Evolutionary conservation across 305 asterid species (phyloP), one percentile per base, ranked within the genome.

Genomic region (Fraxinus paxiana): DNA sequence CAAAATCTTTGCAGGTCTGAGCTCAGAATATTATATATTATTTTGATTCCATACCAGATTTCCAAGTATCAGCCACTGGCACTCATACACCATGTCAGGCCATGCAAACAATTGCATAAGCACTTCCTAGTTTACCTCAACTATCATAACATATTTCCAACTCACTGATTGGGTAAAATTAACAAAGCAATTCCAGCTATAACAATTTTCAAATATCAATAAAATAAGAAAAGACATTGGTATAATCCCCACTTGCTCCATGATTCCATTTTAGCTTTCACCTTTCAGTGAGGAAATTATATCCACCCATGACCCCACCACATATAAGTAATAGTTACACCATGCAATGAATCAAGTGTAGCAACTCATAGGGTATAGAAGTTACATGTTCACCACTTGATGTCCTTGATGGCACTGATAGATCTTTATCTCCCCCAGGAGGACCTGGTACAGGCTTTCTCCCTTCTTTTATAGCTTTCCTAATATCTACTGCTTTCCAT

Each of bases 401-500:
- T 83, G 90, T 75, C 82, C 81, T 85, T 77, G 97, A 83, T 79
- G 87, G 90, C 72, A 87, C 85, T 24, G 91, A 83, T 73, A 86
- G 78, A 87, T 92, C 94, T 61, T 84, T 77, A 35, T 92, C 98
- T 41, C 90, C 97, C 80, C 95, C 96, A 20, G 98, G 99, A 85
- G 98, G 98, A 46, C 99, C 98, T 4, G 99, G 95, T 35, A 87
- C 84, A 76, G 99, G 98, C 83, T 86, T 90, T 88, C 92, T 89
- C 87, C 99, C 99, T 90, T 96, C 99, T 86, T 96, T 94, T 87
- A 94, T 18, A 81, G 99, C 97, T 87, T 94, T 96, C 82, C 99
- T 88, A 82, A 96, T 96, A 82, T 96, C 99, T 81, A 95, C 99
- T 76, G 99, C 98, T 89, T 96, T 96, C 99, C 99, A 96, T 37